phyloP scores from a whole-genome alignment of 225 moss, liverwort and hornwort genomes.

The Pseudoscleropodium purum region DNA sequence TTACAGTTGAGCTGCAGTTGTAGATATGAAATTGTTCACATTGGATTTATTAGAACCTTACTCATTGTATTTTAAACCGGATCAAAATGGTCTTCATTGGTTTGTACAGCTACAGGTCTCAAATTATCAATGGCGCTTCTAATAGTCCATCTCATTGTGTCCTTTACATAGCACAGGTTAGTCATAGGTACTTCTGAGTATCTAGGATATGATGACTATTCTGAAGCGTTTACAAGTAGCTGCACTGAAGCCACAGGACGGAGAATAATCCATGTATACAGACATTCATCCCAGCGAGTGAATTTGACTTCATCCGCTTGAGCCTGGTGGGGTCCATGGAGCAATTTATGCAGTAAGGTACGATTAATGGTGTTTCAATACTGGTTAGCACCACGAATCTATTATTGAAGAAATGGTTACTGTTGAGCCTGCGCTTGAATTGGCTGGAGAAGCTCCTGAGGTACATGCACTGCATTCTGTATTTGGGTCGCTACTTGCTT shows the following conservation, averaged over 20 bases:
- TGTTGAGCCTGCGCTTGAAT: background rate
- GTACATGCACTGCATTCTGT: background rate
- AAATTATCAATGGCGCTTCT: background rate
- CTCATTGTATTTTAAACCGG: slow-evolving; percentile 5
- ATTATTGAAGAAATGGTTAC: background rate
- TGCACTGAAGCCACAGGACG: background rate
- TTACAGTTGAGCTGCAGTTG: slow-evolving; percentile 33
- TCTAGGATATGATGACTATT: background rate
- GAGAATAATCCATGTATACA: background rate
- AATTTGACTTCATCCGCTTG: background rate
- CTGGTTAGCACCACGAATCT: background rate
- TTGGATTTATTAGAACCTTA: background rate
- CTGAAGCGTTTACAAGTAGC: background rate
- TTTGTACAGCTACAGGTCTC: slow-evolving; percentile 20
- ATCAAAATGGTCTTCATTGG: slow-evolving; percentile 18
- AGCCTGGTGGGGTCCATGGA: background rate
- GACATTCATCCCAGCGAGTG: background rate
- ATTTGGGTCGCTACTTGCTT: slow-evolving; percentile 9
- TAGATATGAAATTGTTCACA: slow-evolving; percentile 5
- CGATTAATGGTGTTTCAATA: background rate
- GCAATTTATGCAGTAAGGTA: background rate
- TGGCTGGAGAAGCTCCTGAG: background rate
- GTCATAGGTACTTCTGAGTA: background rate
- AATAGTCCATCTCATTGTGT: background rate
- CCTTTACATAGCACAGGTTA: background rate